Percentiles rank a stretch among this genome's conserved stretches.
phyloP scores from a whole-genome alignment of 768 basidiomycete species.

The Tricholoma matsutake region DNA sequence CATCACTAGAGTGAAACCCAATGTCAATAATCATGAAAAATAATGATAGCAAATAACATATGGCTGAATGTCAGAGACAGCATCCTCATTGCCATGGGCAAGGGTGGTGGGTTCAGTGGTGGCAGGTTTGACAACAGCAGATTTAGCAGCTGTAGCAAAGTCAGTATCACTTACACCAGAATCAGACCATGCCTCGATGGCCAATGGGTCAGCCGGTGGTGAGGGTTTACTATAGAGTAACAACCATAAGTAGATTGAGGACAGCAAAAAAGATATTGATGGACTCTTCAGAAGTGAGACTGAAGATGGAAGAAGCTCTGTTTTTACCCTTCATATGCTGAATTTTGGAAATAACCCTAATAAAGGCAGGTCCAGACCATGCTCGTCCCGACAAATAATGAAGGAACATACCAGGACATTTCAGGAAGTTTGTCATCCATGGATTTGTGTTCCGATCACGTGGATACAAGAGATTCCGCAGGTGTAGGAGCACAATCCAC shows the following conservation, averaged over 20 bases:
- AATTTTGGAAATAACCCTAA: not conserved
- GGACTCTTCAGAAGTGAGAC: not conserved
- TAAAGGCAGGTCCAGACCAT: not conserved
- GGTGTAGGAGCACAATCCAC: not conserved
- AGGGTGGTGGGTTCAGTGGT: not conserved
- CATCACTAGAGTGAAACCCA: not conserved
- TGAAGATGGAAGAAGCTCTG: not conserved
- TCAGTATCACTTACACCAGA: not conserved
- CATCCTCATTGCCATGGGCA: too few relatives aligned
- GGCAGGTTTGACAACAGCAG: not conserved
- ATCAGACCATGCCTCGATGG: not conserved
- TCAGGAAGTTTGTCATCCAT: not conserved
- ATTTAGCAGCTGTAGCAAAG: not conserved
- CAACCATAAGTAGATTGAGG: not conserved
- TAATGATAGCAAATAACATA: not conserved
- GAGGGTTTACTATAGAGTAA: not conserved
- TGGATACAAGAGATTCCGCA: not conserved
- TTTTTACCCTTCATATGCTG: not conserved
- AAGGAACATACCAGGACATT: not conserved
- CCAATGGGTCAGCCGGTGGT: not conserved
- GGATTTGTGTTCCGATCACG: not conserved
- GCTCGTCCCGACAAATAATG: not conserved
- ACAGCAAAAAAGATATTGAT: not conserved
- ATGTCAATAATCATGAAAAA: not conserved
- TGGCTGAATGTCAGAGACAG: not conserved